Conservation (phyloP, 371 early-diverging fungal genomes). For the Funneliformis caledonium region DNA sequence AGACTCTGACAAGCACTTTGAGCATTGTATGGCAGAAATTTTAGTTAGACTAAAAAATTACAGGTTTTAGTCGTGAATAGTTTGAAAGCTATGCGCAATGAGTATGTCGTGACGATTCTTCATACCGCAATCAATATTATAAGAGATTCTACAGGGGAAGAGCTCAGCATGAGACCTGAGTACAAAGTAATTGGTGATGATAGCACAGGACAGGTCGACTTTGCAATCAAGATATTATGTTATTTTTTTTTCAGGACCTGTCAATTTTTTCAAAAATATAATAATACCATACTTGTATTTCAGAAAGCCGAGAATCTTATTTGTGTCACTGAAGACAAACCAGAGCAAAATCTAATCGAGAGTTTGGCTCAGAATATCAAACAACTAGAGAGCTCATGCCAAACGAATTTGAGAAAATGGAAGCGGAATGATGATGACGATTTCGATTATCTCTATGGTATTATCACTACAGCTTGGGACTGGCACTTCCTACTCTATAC, state of each 20-base stretch:
- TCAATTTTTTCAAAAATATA: no score
- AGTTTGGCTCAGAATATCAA: background rate
- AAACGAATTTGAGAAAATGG: constrained; percentile 16
- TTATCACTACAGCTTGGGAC: background rate
- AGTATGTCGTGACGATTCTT: constrained; percentile 4
- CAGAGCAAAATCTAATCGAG: constrained; percentile 25
- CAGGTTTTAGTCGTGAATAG: no score
- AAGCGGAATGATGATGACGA: background rate
- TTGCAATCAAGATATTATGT: constrained; percentile 1
- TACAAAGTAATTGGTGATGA: no score
- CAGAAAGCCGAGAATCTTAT: no score
- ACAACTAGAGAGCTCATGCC: constrained; percentile 21
- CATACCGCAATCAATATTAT: constrained; percentile 10
- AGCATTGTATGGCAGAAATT: no score
- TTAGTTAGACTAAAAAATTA: no score
- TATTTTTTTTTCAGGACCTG: background rate
- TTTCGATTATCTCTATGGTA: no score
- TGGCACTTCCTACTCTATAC: constrained; percentile 23
- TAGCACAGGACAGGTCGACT: background rate
- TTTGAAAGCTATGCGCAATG: background rate
- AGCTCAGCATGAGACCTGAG: no score
- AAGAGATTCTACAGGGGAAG: background rate
- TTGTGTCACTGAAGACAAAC: background rate
- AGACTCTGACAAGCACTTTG: no score
- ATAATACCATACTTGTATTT: no score